A percentile compares a stretch with the other conserved stretches of the same genome.
Conservation (phyloP, 106 monocot genomes). For the Dioscorea dumetorum region DNA sequence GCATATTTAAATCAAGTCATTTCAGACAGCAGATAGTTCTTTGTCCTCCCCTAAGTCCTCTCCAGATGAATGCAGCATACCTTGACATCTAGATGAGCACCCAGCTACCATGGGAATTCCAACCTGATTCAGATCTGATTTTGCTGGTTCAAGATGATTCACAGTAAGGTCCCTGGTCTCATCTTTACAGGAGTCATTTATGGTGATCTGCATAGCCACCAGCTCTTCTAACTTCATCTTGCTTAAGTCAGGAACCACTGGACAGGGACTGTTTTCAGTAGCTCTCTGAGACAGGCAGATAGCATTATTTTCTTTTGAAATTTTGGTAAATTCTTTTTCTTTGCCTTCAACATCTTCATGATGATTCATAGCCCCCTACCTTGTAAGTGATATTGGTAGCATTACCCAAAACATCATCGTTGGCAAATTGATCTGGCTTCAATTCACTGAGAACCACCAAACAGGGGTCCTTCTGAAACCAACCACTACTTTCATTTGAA, state of each 20-base stretch:
- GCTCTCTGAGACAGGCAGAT: no score
- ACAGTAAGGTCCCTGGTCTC: not conserved
- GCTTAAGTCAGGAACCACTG: no score
- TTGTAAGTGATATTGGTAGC: not conserved
- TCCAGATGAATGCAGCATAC: not conserved
- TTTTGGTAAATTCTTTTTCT: no score
- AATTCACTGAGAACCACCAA: not conserved
- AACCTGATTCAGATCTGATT: not conserved
- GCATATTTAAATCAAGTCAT: no score
- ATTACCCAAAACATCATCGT: not conserved
- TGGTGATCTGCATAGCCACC: no score
- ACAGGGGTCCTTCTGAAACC: not conserved
- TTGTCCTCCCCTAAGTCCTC: slow-evolving; percentile 5
- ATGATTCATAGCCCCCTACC: not conserved
- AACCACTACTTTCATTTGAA: not conserved
- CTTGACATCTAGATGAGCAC: not conserved
- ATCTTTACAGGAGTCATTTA: not conserved
- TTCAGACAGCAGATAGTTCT: not conserved
- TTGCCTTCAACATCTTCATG: not conserved
- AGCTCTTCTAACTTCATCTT: no score
- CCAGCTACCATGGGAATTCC: not conserved
- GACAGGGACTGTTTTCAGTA: no score
- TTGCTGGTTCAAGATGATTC: not conserved
- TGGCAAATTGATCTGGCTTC: not conserved
- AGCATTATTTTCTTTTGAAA: no score